A percentile compares a stretch with the other conserved stretches of the same genome.
These are phyloP conservation scores for Schoenoplectus triqueter DNA, from an alignment of 202 grass and related monocot species.

Conservation along the genomic window DNA sequence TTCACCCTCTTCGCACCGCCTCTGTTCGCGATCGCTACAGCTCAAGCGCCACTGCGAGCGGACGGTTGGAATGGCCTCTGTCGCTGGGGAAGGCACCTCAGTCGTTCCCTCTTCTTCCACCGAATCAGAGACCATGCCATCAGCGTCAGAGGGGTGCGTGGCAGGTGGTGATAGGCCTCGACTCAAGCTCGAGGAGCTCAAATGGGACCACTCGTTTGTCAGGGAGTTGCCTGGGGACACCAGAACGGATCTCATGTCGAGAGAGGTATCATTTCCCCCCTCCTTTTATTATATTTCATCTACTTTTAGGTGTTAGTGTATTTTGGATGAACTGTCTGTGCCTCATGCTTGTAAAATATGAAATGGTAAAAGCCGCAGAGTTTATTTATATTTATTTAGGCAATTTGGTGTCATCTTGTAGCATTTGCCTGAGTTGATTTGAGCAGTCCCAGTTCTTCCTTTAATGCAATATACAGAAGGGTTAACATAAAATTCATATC, in stretches of 20 bases:
- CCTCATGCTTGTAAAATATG: neutral
- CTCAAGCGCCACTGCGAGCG: neutral
- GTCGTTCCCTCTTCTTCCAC: conserved; percentile 13
- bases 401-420: neutral
- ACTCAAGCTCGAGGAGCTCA: conserved; percentile 67
- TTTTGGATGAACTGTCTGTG: neutral
- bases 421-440: neutral
- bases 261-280: conserved; percentile 47
- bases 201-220: conserved; percentile 86
- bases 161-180: conserved; percentile 7
- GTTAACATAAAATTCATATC: no score
- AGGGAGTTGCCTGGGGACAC: conserved; percentile 74
- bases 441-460: neutral
- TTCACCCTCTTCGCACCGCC: neutral
- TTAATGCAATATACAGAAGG: neutral
- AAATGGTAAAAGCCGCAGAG: neutral
- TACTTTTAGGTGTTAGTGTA: neutral
- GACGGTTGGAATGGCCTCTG: conserved; percentile 30
- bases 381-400: neutral
- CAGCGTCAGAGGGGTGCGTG: neutral
- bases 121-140: conserved; percentile 28
- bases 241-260: conserved; percentile 59
- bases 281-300: neutral
- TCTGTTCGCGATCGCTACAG: conserved; percentile 17
- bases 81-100: conserved; percentile 42